A percentile compares a stretch with the other conserved stretches of the same genome.
Conservation (phyloP, 179 eudicot species). For the Sideroxylon spinosum region DNA sequence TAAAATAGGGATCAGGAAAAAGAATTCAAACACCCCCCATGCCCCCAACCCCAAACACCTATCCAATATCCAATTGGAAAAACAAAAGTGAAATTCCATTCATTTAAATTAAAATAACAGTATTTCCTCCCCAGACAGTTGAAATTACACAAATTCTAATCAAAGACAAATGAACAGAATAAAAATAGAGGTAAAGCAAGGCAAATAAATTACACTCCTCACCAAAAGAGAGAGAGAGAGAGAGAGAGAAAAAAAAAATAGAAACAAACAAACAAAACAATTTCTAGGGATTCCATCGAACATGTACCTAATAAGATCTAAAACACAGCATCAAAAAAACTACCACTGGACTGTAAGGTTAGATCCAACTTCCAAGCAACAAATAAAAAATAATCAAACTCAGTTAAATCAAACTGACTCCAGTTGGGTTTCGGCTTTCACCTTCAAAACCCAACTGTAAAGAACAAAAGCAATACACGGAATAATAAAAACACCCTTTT, state of each 20-base stretch:
- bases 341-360: background rate
- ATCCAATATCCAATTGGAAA: background rate
- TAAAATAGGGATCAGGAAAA: too few species aligned
- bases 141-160: too few species aligned
- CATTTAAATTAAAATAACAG: too few species aligned
- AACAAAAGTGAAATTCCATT: background rate
- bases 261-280: background rate
- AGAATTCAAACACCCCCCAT: too few species aligned
- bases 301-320: slow-evolving; percentile 2
- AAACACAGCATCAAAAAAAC: background rate
- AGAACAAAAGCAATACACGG: background rate
- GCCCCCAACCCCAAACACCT: too few species aligned
- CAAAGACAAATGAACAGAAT: too few species aligned
- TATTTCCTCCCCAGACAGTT: too few species aligned
- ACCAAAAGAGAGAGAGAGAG: background rate
- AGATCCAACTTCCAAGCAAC: background rate
- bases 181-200: too few species aligned
- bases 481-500: background rate
- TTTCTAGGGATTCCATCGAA: background rate
- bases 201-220: too few species aligned
- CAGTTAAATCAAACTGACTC: slow-evolving; percentile 1
- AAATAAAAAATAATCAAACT: background rate
- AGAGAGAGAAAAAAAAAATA: background rate
- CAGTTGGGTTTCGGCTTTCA: background rate
- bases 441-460: background rate